Conservation (phyloP, 2,329 filamentous ascomycete species). For the Gyromitra esculenta region DNA sequence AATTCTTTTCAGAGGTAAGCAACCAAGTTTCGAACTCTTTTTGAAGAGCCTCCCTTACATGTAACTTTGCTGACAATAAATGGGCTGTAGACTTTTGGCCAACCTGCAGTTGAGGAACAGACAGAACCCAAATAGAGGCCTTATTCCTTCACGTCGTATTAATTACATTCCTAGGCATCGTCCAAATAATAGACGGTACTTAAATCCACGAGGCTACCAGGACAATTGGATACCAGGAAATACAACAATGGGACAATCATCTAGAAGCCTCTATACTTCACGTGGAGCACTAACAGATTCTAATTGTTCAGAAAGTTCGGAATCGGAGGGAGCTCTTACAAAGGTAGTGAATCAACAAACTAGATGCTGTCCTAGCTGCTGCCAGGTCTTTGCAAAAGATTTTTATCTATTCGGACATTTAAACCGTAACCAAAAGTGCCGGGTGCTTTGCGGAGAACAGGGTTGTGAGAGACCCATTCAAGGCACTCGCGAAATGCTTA, state of each 20-base stretch:
- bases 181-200: background rate
- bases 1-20: conserved; percentile 30
- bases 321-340: conserved; percentile 14
- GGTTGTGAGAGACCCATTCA: conserved; percentile 21
- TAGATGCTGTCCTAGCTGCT: conserved; percentile 34
- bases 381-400: conserved; percentile 18
- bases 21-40: background rate
- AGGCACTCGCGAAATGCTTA: conserved; percentile 17
- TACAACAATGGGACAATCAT: background rate
- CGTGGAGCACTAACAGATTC: conserved; percentile 4
- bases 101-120: background rate
- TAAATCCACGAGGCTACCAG: background rate
- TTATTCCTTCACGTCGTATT: background rate
- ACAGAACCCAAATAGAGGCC: background rate
- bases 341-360: background rate
- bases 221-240: background rate
- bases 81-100: conserved; percentile 16
- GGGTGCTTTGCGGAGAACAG: conserved; percentile 19
- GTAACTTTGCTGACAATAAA: background rate
- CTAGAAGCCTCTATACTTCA: conserved; percentile 1
- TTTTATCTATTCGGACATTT: conserved; percentile 26
- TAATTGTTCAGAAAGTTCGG: background rate
- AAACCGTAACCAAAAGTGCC: conserved; percentile 14
- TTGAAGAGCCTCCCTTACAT: background rate
- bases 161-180: background rate